Evolutionary conservation across 2,329 filamentous ascomycete genomes (phyloP), one percentile per base, ranked within the genome.

Genomic region (Dactylella cylindrospora): DNA sequence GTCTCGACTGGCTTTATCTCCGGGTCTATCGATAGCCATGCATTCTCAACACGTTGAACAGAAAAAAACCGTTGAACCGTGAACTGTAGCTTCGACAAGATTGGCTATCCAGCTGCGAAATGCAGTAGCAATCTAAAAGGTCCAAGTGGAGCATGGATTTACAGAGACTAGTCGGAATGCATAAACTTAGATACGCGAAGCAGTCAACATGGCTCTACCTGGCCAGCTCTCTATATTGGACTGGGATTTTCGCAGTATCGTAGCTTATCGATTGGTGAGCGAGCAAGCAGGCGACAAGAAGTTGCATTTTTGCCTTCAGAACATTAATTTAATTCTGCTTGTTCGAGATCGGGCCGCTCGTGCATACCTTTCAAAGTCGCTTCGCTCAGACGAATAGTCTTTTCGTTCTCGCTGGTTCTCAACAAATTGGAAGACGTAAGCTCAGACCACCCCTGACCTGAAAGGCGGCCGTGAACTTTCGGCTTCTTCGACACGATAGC

Each of bases 291-390:
- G n/a, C n/a, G n/a, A n/a, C n/a, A n/a, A n/a, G n/a, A n/a, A n/a
- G n/a, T n/a, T n/a, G n/a, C n/a, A n/a, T n/a, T n/a, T n/a, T n/a
- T n/a, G n/a, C n/a, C n/a, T n/a, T n/a, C n/a, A n/a, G n/a, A 39
- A 7, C 15, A 20, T 15, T 22, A 32, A 20, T 15, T n/a, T 25
- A 15, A 26, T 28, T 47, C 12, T n/a, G 28, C n/a, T 50, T 50
- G 46, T 50, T 50, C 38, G 40, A 45, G 28, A 45, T 53, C 49
- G 49, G 49, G 49, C 49, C 49, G 49, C 39, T 38, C 47, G 41
- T 41, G 38, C 31, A n/a, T n/a, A n/a, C n/a, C n/a, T n/a, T n/a
- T n/a, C n/a, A n/a, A n/a, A n/a, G n/a, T n/a, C n/a, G n/a, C n/a
- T n/a, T n/a, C n/a, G n/a, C n/a, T n/a, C n/a, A n/a, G n/a, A n/a